Evolutionary conservation across 208 protist species (phyloP), one percentile per base, ranked within the genome.

Genomic region (Leptomonas seymouri): DNA sequence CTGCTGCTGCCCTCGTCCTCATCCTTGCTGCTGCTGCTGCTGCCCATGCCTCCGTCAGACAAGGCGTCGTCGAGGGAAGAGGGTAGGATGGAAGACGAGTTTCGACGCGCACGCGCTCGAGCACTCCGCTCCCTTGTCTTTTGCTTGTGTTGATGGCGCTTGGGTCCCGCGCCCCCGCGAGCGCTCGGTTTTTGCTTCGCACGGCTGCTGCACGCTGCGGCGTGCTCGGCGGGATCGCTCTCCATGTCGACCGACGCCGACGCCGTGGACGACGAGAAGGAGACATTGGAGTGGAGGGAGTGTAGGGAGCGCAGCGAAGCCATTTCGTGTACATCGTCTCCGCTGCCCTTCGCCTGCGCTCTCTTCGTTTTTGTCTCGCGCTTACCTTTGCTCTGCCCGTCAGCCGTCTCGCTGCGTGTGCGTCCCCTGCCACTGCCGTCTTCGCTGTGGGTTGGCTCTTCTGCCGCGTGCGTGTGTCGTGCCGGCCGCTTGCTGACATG

Each of bases 281-380:
- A 65, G 2, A 30, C n/a, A 45, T 55, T 44, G 27, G 45, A 65
- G 27, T 63, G 42, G 16, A 63, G 5, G 0, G 58, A 63, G 45
- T 55, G 59, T 30, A 55, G 5, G 0, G 58, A 63, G 45, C 44
- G 59, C 46, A 55, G 45, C 11, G 59, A 53, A 20, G 59, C 20
- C 45, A 54, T 65, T 16, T 65, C 59, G 2, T 27, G 30, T 15
- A 20, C 45, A 3, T 53, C 59, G 1, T 18, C 45, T 3, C 45
- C 30, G 20, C 41, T 31, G 55, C 18, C 21, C 27, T 44, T 44
- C 21, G 34, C 34, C 28, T 39, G 27, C 42, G 15, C 36, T 20
- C 8, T 28, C 23, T 28, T 30, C 49, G 49, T 54, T 30, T 11
- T 54, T 23, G 49, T 2, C 2, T 27, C 14, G 49, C 49, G 5